Evolutionary conservation across 1,139 yeast genomes (phyloP).

Genomic region (Lodderomyces pseudojiufengensis): DNA sequence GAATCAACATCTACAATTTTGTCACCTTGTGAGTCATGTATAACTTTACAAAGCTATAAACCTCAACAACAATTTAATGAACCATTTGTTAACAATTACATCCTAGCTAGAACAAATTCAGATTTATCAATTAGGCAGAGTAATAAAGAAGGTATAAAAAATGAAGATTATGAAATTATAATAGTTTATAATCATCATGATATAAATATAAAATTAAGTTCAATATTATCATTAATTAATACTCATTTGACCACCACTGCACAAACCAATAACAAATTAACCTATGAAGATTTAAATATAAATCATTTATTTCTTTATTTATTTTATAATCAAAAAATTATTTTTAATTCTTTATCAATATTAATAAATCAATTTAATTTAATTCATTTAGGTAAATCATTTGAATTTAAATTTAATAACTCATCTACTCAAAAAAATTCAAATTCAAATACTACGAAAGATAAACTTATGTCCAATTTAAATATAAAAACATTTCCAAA

Average conservation of each 20-base stretch:
- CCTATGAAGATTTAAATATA: conserved; percentile 9
- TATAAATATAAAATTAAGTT: conserved; percentile 12
- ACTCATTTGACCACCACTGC: conserved; percentile 6
- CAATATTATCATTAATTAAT: conserved; percentile 12
- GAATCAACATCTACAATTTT: conserved; percentile 1
- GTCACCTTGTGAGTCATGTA: conserved; percentile 16
- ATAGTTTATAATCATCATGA: conserved; percentile 12
- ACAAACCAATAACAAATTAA: conserved; percentile 3
- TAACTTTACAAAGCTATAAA: conserved; percentile 10
- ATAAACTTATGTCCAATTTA: conserved; percentile 7
- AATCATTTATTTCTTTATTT: conserved; percentile 14
- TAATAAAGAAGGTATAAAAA: conserved; percentile 1
- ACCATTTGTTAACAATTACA: conserved; percentile 9
- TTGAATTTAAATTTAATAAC: conserved; percentile 6
- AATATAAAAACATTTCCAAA: conserved; percentile 10
- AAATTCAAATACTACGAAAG: conserved; percentile 2
- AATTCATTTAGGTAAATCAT: conserved; percentile 15
- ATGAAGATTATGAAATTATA: conserved; percentile 9
- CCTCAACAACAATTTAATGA: conserved; percentile 9
- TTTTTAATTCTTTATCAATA: conserved; percentile 5
- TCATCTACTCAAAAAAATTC: too few relatives aligned
- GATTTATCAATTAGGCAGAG: neutral
- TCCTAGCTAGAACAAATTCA: conserved; percentile 7
- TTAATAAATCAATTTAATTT: conserved; percentile 12
- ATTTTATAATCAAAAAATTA: conserved; percentile 12